These are phyloP conservation scores for Gautieria morchelliformis DNA, from an alignment of 768 basidiomycete genomes.

Conservation along the genomic window DNA sequence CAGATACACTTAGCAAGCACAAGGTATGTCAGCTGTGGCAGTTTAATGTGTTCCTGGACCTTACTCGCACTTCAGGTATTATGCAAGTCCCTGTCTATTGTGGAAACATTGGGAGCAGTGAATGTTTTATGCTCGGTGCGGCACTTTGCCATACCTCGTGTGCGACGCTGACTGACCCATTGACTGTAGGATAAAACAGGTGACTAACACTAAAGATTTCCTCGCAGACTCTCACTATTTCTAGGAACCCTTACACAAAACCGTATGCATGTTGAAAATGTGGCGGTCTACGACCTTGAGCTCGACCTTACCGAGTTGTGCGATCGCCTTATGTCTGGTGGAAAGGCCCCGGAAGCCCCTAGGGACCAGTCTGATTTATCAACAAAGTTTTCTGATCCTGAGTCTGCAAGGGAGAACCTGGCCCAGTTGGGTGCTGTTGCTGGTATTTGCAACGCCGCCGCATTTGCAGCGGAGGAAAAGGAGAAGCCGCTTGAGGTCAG, in stretches of 20 bases:
- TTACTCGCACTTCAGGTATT: conserved; percentile 7
- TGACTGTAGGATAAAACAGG: conserved; percentile 42
- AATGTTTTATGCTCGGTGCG: conserved; percentile 33
- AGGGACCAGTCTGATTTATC: not conserved
- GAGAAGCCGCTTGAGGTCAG: conserved; percentile 16
- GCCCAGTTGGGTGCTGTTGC: conserved; percentile 29
- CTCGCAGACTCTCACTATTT: not conserved
- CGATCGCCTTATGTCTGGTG: not conserved
- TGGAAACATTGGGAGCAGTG: conserved; percentile 59
- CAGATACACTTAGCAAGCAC: conserved; percentile 39
- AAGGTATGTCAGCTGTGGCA: conserved; percentile 34
- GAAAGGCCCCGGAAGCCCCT: not conserved
- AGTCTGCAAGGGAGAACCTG: conserved; percentile 11
- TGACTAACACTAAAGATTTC: not conserved
- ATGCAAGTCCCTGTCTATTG: conserved; percentile 45
- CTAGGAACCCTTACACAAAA: conserved; percentile 43
- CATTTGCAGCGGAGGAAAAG: conserved; percentile 27
- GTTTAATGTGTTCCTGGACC: not conserved
- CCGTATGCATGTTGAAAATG: conserved; percentile 45
- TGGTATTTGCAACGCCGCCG: conserved; percentile 42
- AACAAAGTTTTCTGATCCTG: not conserved
- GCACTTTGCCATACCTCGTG: conserved; percentile 11
- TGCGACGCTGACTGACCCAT: not conserved
- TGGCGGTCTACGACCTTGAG: conserved; percentile 28
- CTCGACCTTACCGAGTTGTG: conserved; percentile 3